These are phyloP conservation scores for Acanthochlamys bracteata DNA, from an alignment of 106 monocot species.

Conservation along the genomic window DNA sequence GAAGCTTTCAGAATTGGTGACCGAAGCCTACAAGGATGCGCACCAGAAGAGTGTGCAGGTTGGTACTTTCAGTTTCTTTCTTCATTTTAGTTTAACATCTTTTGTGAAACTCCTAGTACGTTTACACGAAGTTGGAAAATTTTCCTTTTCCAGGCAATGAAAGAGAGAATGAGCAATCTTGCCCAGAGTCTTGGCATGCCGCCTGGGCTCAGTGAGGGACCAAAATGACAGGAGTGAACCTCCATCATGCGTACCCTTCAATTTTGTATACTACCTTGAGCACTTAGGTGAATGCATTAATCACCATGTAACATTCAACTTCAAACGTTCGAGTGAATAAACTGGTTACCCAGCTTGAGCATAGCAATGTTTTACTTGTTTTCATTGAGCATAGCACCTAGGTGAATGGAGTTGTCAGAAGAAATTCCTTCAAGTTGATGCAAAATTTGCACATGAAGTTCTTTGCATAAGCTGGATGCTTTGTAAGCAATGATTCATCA, in stretches of 20 bases:
- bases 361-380: no score
- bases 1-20: constrained; percentile 88
- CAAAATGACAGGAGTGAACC: constrained; percentile 18
- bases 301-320: no score
- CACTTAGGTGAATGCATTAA: no score
- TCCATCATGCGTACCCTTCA: constrained; percentile 12
- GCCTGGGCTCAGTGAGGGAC: constrained; percentile 40
- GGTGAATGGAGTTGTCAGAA: no score
- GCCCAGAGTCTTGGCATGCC: constrained; percentile 99
- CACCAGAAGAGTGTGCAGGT: constrained; percentile 91
- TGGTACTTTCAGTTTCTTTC: neutral
- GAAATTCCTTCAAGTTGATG: no score
- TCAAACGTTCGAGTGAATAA: no score
- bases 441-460: no score
- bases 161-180: constrained; percentile 97
- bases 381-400: no score
- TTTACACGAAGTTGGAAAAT: neutral
- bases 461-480: no score
- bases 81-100: neutral
- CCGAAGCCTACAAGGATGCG: constrained; percentile 93
- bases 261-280: constrained; percentile 22
- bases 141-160: constrained; percentile 65
- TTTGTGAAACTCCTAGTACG: neutral
- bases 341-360: no score
- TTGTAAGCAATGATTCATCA: no score